These are phyloP conservation scores for Plectosphaerella sp. DNA, from an alignment of 2,329 filamentous ascomycete species.

Conservation along the genomic window DNA sequence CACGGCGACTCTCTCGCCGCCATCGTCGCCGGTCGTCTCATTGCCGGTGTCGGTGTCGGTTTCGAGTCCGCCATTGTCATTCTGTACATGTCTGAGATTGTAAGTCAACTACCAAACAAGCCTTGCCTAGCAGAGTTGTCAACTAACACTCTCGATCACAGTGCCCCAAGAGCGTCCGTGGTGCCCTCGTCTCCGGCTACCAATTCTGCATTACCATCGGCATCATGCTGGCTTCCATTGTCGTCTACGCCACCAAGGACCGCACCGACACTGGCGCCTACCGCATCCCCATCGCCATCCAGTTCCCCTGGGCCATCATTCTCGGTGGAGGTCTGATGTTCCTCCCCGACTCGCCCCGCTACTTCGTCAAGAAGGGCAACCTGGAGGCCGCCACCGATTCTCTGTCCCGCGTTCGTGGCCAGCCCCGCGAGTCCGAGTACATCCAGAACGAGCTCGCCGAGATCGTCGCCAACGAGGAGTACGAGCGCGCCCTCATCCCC, in stretches of 20 bases:
- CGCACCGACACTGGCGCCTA: conserved; percentile 62
- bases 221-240: conserved; percentile 67
- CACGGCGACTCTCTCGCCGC: conserved; percentile 46
- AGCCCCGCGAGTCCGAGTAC: conserved; percentile 67
- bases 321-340: conserved; percentile 67
- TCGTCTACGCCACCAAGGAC: conserved; percentile 68
- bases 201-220: conserved; percentile 82
- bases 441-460: conserved; percentile 77
- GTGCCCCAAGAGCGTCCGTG: conserved; percentile 66
- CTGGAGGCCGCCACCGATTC: conserved; percentile 59
- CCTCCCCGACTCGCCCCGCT: conserved; percentile 82
- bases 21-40: conserved; percentile 68
- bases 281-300: conserved; percentile 75
- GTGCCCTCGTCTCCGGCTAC: conserved; percentile 76
- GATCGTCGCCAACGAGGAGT: conserved; percentile 85
- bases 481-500: conserved; percentile 69
- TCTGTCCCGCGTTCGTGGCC: conserved; percentile 68
- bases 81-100: conserved; percentile 83
- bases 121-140: background rate
- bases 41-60: conserved; percentile 75
- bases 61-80: conserved; percentile 79
- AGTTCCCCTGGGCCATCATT: conserved; percentile 77
- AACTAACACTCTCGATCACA: conserved; percentile 4
- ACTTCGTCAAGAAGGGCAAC: conserved; percentile 74
- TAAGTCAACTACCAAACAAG: conserved; percentile 23